Base-by-base conservation (phyloP, 257 asterid species). In the Solanum sparsipilum region DNA sequence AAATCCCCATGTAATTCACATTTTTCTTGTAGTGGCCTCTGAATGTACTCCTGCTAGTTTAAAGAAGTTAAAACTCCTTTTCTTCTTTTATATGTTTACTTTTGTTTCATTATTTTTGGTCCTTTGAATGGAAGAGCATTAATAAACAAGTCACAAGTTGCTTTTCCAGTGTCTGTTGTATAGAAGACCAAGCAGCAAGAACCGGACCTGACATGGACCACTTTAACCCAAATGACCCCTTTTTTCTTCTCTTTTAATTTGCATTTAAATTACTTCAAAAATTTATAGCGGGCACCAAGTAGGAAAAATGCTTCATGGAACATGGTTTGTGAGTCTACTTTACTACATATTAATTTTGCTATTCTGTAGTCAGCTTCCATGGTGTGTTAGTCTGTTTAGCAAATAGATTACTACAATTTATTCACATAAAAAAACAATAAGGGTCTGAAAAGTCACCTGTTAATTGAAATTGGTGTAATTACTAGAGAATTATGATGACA, bases 141-240 rank as follows among this genome's bases (percentile, higher is more conserved):
- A 52, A 29, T 78, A 74, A 27, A 67, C 87, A 85, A 85, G 32
- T 67, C 81, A 67, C 78, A 21, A 39, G 3, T 85, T 71, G 84
- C 72, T 86, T 86, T 86, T 86, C 15, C 83, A 44, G 52, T 86
- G 48, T 71, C 41, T 46, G 83, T 86, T 44, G 88, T 71, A 44
- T 44, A 44, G 63, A 44, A 39, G 88, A 71, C 65, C 81, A 70
- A 67, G 23, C 18, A 35, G 48, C 41, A 81, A 29, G 25, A 63
- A 76, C 90, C 83, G 9, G 85, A 76, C 88, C 83, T 74, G 85
- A 7, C 87, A 83, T 91, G 93, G 92, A 88, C 91, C 92, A 89
- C 92, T n/a, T 85, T 88, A 83, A 82, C 60, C 86, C 74, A 71
- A 82, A 85, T 88, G 68, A 25, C 81, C 83, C 73, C 63, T 79